A percentile compares a stretch with the other conserved stretches of the same genome.
These are phyloP conservation scores for Eimeria sp. DNA, from an alignment of 169 alveolate species.

Conservation along the genomic window DNA sequence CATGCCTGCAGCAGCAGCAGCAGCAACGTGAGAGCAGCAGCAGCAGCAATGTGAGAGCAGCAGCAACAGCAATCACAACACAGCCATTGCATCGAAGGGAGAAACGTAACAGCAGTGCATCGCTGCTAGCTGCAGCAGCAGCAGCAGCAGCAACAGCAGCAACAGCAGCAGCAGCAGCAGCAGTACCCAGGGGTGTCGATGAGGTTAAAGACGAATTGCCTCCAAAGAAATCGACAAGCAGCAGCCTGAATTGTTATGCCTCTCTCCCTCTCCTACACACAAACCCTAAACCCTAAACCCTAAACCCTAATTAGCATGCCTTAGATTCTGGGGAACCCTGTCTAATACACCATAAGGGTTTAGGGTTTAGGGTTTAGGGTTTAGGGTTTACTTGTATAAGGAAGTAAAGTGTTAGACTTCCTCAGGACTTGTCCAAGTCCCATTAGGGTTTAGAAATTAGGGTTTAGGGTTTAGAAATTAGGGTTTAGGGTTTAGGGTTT, in stretches of 20 bases:
- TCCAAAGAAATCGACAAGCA: conserved; percentile 97
- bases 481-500: conserved; percentile 13
- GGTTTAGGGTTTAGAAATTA: neutral
- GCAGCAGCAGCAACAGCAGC: conserved; percentile 19
- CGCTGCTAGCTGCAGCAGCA: conserved; percentile 15
- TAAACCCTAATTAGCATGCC: conserved; percentile 20
- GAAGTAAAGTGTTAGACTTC: no score
- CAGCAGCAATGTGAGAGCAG: no score
- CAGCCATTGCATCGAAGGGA: no score
- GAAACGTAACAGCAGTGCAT: no score
- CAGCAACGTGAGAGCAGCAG: conserved; percentile 80
- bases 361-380: neutral
- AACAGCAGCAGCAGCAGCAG: conserved; percentile 37
- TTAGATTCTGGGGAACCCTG: no score
- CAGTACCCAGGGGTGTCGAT: conserved; percentile 82
- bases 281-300: conserved; percentile 36
- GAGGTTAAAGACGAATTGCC: conserved; percentile 82
- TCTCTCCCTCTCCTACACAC: conserved; percentile 93
- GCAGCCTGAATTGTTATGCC: conserved; percentile 99
- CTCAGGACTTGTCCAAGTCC: no score
- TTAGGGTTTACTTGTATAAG: neutral
- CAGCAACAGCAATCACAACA: neutral
- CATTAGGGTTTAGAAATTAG: neutral
- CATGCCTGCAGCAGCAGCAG: conserved; percentile 91
- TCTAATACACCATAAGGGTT: neutral